Evolutionary conservation across 192 early-diverging fungal species (phyloP).

Genomic region (Podochytrium sp.): DNA sequence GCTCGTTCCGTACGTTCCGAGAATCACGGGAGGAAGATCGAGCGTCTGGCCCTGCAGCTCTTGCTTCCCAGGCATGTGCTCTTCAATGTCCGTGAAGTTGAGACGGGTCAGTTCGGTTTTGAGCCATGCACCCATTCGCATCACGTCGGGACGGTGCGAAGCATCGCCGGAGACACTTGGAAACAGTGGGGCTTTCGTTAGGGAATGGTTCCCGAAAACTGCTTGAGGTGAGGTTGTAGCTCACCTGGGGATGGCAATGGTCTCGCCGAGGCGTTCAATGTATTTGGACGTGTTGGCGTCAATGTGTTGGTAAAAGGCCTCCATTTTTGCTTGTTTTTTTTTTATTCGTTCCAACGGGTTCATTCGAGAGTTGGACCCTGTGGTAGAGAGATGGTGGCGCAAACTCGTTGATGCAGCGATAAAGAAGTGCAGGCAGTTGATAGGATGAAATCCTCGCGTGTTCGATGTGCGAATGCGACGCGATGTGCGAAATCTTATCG

Average conservation of each 20-base stretch:
- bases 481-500: no score
- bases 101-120: constrained; percentile 71
- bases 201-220: no score
- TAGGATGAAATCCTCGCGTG: no score
- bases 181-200: constrained; percentile 23
- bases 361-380: no score
- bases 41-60: constrained; percentile 75
- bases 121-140: constrained; percentile 91
- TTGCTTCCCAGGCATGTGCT: constrained; percentile 78
- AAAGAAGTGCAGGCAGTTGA: no score
- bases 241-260: constrained; percentile 82
- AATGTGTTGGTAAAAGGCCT: constrained; percentile 13
- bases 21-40: constrained; percentile 88
- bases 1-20: constrained; percentile 89
- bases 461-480: no score
- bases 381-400: no score
- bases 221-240: no score
- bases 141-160: constrained; percentile 75
- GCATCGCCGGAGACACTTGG: constrained; percentile 70
- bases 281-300: constrained; percentile 3
- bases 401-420: no score
- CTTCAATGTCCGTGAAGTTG: constrained; percentile 66
- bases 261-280: constrained; percentile 76
- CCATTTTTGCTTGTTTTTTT: background rate
- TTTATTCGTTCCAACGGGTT: no score